Base-by-base conservation (phyloP, 1,284 basidiomycete genomes). In the Xanthoconium separans region DNA sequence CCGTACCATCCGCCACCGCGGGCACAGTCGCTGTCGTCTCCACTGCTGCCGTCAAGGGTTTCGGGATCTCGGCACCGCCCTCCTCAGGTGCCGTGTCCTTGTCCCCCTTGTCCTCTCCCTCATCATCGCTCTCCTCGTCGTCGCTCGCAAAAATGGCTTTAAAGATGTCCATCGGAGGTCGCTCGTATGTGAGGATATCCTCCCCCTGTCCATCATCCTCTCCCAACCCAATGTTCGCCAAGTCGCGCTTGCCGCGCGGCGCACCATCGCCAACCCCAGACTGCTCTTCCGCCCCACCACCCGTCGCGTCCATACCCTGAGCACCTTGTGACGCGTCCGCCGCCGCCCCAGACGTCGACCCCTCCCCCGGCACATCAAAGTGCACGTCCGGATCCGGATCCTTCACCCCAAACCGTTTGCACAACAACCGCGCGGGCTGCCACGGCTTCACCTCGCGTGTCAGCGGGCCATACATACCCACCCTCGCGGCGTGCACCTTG, bases 101-200 rank as follows among this genome's bases (percentile, higher is more conserved):
- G 22, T 20, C 46, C 16, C 36, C 66, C 60, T 50, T 34, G 15
- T 20, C 36, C 11, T 47, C 72, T 73, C 18, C 77, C 2, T 89
- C 89, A 1, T 83, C 83, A 18, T 85, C 88, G 20, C 83, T 85
- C 45, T 87, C 87, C 64, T 93, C 91, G 47, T 91, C 90, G 58
- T 95, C 93, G 66, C 89, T 92, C 7, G 91, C 92, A 68, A 95
- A 95, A 57, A 95, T 95, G 2, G 93, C 93, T 69, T 96, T 96
- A 79, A 98, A 98, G 39, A 98, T 85, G 65, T 95, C 91, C 79
- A 94, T 91, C 3, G 85, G 76, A 2, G 96, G 96, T 43, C 91
- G 83, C 58, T 89, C 79, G 69, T 95, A 95, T 0, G 89, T 93
- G 59, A 96, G 75, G 11, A 85, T 95, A 65, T 97, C 94, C 40